A percentile compares a stretch with the other conserved stretches of the same genome.
phyloP scores from a whole-genome alignment of 768 basidiomycete species.

The Tricholoma terreum region DNA sequence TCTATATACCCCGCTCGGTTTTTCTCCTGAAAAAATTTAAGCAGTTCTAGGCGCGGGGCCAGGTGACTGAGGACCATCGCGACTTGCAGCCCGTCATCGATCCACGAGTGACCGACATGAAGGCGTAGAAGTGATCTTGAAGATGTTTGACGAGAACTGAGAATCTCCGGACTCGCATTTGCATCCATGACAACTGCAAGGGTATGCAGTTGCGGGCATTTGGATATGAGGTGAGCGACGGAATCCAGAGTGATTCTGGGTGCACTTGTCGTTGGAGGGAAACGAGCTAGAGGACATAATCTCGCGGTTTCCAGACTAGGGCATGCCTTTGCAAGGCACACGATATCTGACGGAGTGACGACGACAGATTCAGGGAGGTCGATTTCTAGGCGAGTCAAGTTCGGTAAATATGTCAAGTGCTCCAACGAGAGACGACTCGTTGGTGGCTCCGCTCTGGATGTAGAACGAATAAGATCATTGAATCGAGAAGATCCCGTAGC shows the following conservation, averaged over 20 bases:
- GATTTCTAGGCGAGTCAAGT: conserved; percentile 62
- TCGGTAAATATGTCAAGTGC: conserved; percentile 49
- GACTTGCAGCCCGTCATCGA: conserved; percentile 63
- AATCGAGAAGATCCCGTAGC: conserved; percentile 76
- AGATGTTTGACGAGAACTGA: conserved; percentile 46
- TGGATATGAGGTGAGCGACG: conserved; percentile 53
- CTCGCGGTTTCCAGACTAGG: conserved; percentile 68
- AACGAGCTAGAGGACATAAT: conserved; percentile 67
- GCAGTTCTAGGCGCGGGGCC: conserved; percentile 62
- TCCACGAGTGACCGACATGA: conserved; percentile 75
- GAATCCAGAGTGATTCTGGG: conserved; percentile 62
- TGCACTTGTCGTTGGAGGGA: conserved; percentile 48
- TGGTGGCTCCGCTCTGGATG: conserved; percentile 61
- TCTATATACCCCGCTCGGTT: conserved; percentile 70
- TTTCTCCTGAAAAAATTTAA: conserved; percentile 79
- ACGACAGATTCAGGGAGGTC: conserved; percentile 77
- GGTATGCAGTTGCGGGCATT: conserved; percentile 62
- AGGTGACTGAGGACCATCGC: conserved; percentile 76
- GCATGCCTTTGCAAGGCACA: conserved; percentile 54
- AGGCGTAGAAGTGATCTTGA: conserved; percentile 68
- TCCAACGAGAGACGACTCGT: conserved; percentile 61
- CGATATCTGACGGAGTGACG: conserved; percentile 60
- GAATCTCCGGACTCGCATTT: conserved; percentile 41
- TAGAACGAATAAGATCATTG: conserved; percentile 76
- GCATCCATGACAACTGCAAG: conserved; percentile 66